Conservation (phyloP, 2,329 filamentous ascomycete genomes). For the Mycosphaerella sp. region DNA sequence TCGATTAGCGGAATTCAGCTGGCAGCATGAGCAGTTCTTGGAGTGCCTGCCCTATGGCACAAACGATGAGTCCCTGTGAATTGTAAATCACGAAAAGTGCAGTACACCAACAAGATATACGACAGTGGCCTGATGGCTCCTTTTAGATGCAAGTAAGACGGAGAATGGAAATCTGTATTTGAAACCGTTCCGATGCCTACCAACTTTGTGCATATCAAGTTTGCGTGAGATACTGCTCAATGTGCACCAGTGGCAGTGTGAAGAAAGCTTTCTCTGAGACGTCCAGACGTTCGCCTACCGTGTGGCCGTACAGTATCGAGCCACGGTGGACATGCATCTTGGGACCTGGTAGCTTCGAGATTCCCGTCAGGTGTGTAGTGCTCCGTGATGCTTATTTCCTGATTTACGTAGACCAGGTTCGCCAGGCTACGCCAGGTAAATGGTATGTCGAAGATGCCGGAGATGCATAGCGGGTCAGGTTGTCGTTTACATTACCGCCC, state of each 20-base stretch:
- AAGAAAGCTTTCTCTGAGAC: neutral
- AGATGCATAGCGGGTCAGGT: no score
- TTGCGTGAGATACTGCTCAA: neutral
- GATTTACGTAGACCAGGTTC: no score
- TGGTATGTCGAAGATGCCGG: no score
- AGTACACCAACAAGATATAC: neutral
- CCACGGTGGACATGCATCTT: no score
- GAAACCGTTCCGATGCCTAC: neutral
- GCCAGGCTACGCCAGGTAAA: no score
- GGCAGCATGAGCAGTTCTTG: no score
- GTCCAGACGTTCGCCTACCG: neutral
- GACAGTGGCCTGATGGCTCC: neutral
- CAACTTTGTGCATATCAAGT: neutral
- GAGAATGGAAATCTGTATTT: neutral
- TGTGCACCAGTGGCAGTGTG: neutral
- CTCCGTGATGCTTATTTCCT: no score
- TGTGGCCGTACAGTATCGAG: neutral
- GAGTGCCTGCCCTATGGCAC: no score
- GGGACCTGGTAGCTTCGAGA: no score
- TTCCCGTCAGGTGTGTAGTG: no score
- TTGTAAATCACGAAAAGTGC: neutral
- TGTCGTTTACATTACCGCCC: no score
- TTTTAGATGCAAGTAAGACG: neutral
- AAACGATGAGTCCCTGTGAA: neutral
- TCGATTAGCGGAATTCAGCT: no score